Evolutionary conservation across 176 grass and related monocot genomes (phyloP).

Genomic region (Tillandsia leiboldiana): DNA sequence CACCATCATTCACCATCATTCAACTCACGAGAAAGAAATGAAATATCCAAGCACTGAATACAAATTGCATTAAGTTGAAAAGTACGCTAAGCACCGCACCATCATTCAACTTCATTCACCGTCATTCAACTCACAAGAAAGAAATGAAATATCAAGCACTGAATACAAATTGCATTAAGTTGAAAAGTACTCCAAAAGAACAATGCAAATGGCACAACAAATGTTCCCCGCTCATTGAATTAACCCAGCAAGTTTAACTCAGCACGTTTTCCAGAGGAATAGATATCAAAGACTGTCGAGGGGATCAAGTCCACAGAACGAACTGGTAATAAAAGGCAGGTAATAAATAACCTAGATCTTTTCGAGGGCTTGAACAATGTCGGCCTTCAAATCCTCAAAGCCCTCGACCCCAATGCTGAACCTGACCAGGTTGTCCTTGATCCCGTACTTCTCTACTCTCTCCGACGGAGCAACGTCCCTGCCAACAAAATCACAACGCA

Average conservation of each 20-base stretch:
- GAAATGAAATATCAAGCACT: background rate
- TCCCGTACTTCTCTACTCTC: constrained; percentile 62
- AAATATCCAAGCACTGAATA: background rate
- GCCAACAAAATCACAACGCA: background rate
- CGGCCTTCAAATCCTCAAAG: constrained; percentile 84
- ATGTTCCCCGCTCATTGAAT: background rate
- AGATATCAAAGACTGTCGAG: background rate
- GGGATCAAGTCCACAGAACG: background rate
- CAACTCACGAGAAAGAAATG: background rate
- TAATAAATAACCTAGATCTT: constrained; percentile 40
- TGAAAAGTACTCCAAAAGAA: background rate
- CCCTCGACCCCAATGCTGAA: constrained; percentile 96
- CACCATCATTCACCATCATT: background rate
- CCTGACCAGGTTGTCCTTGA: constrained; percentile 96
- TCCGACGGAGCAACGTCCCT: constrained; percentile 35
- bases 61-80: background rate
- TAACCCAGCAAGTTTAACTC: background rate
- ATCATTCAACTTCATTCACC: too few species aligned
- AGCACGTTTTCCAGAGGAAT: background rate
- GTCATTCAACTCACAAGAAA: background rate
- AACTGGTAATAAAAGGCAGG: background rate
- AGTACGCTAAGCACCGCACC: too few species aligned
- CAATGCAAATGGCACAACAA: background rate
- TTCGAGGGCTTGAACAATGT: constrained; percentile 70
- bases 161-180: background rate